A percentile compares a stretch with the other conserved stretches of the same genome.
These are phyloP conservation scores for Trichoderma virens DNA, from an alignment of 495 filamentous ascomycete genomes.

Conservation along the genomic window DNA sequence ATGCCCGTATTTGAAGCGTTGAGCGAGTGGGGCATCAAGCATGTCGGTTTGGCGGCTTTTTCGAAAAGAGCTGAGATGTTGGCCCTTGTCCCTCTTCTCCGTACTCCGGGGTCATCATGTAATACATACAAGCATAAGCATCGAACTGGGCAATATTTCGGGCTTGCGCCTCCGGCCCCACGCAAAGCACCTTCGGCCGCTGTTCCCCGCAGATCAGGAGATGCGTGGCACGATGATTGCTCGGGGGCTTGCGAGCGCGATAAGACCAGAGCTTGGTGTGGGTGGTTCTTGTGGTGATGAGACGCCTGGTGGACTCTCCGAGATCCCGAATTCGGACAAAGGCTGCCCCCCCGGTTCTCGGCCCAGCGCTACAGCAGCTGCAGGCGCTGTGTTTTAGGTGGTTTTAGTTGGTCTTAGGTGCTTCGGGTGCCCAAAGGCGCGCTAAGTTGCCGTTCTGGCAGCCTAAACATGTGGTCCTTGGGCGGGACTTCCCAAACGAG, in stretches of 20 bases:
- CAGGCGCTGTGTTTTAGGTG: background rate
- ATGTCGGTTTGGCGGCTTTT: too few species aligned
- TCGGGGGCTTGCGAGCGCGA: background rate
- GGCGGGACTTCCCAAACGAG: background rate
- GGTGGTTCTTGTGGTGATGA: background rate
- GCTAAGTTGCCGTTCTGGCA: background rate
- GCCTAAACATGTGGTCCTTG: background rate
- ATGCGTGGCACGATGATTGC: conserved; percentile 2
- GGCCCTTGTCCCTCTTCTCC: too few species aligned
- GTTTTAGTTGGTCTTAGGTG: too few species aligned
- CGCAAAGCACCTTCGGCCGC: background rate
- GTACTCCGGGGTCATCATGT: too few species aligned
- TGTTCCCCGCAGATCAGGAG: background rate
- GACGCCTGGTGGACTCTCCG: background rate
- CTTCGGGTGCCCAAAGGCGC: background rate
- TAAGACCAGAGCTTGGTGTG: background rate
- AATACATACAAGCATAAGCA: too few species aligned
- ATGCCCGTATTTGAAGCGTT: background rate
- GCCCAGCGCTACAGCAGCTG: background rate
- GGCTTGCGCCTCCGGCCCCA: too few species aligned
- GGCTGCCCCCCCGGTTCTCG: background rate
- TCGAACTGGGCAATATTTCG: too few species aligned
- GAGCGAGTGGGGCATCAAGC: too few species aligned
- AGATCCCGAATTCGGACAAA: conserved; percentile 8
- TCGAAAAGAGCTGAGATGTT: too few species aligned